phyloP scores from a whole-genome alignment of 371 early-diverging fungal genomes.

The Batkoa obscura region DNA sequence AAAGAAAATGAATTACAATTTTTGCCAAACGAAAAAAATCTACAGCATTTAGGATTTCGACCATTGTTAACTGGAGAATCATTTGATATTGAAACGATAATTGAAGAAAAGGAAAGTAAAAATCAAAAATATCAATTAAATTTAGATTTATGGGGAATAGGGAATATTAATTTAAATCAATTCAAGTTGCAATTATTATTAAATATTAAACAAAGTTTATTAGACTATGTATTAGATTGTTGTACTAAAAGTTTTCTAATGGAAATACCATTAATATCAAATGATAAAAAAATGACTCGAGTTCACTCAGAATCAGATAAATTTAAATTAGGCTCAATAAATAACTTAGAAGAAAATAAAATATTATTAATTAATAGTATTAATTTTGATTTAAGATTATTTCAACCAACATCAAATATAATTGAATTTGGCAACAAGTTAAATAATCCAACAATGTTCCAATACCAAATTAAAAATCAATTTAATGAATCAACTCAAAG shows the following conservation, averaged over 20 bases:
- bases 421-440: neutral
- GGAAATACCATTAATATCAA: neutral
- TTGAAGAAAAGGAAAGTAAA: constrained; percentile 7
- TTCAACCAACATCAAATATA: neutral
- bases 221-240: constrained; percentile 47
- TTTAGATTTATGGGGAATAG: constrained; percentile 52
- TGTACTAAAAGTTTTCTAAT: constrained; percentile 8
- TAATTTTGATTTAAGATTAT: neutral
- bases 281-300: neutral
- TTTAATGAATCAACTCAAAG: neutral
- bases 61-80: constrained; percentile 6
- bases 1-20: constrained; percentile 10
- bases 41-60: constrained; percentile 15
- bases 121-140: constrained; percentile 21
- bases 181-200: constrained; percentile 25
- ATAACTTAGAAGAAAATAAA: neutral
- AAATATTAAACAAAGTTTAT: constrained; percentile 34
- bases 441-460: neutral
- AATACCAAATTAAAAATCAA: neutral
- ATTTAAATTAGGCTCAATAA: neutral
- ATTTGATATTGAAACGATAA: constrained; percentile 3
- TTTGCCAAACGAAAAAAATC: constrained; percentile 13
- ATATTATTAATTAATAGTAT: neutral
- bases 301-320: constrained; percentile 2
- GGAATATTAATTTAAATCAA: constrained; percentile 26